Conservation (phyloP, 2,329 filamentous ascomycete species). For the Westerdykella aurantiaca region DNA sequence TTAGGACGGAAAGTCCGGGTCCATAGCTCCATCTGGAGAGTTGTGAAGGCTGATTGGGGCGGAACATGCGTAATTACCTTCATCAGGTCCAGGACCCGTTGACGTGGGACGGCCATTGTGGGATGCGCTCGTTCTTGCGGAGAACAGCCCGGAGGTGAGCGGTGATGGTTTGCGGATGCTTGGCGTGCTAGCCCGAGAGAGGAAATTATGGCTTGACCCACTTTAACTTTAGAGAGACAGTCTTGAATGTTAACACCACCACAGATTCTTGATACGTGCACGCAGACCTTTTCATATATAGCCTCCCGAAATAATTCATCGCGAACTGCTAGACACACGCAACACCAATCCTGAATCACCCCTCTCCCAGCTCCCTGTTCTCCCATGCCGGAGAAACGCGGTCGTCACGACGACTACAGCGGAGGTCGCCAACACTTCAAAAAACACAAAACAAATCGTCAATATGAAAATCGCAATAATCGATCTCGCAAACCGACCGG, state of each 20-base stretch:
- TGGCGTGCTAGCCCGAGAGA: background rate
- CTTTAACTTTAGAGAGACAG: no score
- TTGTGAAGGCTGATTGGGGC: background rate
- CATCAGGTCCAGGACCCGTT: conserved; percentile 62
- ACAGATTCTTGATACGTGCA: no score
- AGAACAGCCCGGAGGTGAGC: background rate
- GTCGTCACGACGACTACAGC: conserved; percentile 17
- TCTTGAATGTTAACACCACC: no score
- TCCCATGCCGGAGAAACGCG: conserved; percentile 20
- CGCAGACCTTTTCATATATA: no score
- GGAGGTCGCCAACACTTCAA: conserved; percentile 8
- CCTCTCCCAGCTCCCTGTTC: no score
- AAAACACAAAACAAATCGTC: conserved; percentile 5
- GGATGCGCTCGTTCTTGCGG: background rate
- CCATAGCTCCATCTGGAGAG: background rate
- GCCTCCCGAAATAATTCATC: no score
- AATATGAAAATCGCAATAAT: conserved; percentile 1
- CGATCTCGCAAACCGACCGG: no score
- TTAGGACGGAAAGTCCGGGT: conserved; percentile 4
- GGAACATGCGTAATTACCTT: conserved; percentile 54
- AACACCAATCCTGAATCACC: no score
- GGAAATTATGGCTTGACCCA: background rate
- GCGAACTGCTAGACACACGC: no score
- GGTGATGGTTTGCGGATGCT: background rate
- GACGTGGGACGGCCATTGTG: conserved; percentile 49